Evolutionary conservation across 2,329 filamentous ascomycete genomes (phyloP).

Genomic region (Sarocladium kiliense): DNA sequence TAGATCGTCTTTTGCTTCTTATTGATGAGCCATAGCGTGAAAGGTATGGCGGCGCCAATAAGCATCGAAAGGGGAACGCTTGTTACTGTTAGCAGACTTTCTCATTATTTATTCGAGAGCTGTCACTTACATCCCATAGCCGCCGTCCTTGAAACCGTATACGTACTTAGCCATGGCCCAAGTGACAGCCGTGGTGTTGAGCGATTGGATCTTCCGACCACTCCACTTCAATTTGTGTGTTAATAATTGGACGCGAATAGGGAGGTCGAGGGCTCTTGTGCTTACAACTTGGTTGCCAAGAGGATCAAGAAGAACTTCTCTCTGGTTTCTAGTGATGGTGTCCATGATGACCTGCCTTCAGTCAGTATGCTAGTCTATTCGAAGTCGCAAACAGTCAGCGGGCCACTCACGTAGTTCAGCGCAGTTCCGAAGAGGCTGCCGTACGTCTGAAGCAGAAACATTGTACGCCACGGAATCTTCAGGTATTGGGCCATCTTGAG

Average conservation of each 20-base stretch:
- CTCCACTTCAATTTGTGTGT: too few relatives aligned
- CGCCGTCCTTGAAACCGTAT: constrained; percentile 13
- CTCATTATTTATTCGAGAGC: too few relatives aligned
- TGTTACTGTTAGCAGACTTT: too few relatives aligned
- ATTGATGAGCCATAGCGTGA: too few relatives aligned
- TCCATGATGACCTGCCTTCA: constrained; percentile 42
- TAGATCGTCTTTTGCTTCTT: too few relatives aligned
- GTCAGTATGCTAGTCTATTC: too few relatives aligned
- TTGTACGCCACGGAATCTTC: constrained; percentile 14
- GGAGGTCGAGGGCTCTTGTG: too few relatives aligned
- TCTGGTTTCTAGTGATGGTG: constrained; percentile 37
- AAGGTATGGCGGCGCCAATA: too few relatives aligned
- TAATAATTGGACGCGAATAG: too few relatives aligned
- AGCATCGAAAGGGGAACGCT: too few relatives aligned
- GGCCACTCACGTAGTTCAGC: constrained; percentile 40
- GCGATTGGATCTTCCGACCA: constrained; percentile 37
- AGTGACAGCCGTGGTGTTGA: constrained; percentile 31
- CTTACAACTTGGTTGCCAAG: constrained; percentile 35
- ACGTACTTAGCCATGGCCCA: constrained; percentile 21
- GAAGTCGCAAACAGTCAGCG: too few relatives aligned
- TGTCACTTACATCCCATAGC: too few relatives aligned
- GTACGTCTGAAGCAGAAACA: constrained; percentile 28
- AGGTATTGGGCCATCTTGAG: constrained; percentile 28
- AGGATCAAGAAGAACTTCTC: constrained; percentile 26
- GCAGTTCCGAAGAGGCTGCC: constrained; percentile 36